Evolutionary conservation across 345 rosid genomes (phyloP).

Genomic region (Brassica cretica): DNA sequence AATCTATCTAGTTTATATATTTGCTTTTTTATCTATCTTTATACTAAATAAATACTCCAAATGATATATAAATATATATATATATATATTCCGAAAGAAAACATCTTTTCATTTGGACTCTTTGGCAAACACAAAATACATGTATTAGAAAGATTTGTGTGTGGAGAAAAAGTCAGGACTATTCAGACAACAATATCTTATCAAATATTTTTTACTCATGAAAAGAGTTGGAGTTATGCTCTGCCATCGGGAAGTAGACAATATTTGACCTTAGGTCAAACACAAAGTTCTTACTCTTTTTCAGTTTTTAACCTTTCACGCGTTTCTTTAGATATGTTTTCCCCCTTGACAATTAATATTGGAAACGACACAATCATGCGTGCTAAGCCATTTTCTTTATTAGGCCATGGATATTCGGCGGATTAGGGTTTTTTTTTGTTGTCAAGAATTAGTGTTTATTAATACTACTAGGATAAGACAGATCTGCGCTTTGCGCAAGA

Average conservation of each 20-base stretch:
- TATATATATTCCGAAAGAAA: background rate
- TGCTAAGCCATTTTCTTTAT: too few species aligned
- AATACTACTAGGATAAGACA: too few species aligned
- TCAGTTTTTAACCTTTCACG: constrained; percentile 8
- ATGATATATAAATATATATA: background rate
- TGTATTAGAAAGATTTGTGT: background rate
- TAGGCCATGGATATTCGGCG: too few species aligned
- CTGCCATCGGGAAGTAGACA: constrained; percentile 16
- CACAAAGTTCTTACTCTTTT: constrained; percentile 11
- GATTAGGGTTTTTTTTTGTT: too few species aligned
- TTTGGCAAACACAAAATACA: background rate
- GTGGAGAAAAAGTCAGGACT: constrained; percentile 2
- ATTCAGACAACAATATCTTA: constrained; percentile 3
- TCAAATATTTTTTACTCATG: background rate
- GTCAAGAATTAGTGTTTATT: too few species aligned
- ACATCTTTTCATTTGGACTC: background rate
- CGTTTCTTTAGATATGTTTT: background rate
- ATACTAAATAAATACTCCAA: background rate
- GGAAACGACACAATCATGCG: too few species aligned
- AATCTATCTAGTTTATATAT: too few species aligned
- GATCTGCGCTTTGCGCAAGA: too few species aligned
- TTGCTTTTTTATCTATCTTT: too few species aligned
- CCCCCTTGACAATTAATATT: background rate
- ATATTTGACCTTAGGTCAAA: constrained; percentile 11
- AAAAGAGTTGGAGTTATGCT: background rate